A percentile compares a stretch with the other conserved stretches of the same genome.
phyloP scores from a whole-genome alignment of 768 basidiomycete species.

The Kwoniella heveanensis region DNA sequence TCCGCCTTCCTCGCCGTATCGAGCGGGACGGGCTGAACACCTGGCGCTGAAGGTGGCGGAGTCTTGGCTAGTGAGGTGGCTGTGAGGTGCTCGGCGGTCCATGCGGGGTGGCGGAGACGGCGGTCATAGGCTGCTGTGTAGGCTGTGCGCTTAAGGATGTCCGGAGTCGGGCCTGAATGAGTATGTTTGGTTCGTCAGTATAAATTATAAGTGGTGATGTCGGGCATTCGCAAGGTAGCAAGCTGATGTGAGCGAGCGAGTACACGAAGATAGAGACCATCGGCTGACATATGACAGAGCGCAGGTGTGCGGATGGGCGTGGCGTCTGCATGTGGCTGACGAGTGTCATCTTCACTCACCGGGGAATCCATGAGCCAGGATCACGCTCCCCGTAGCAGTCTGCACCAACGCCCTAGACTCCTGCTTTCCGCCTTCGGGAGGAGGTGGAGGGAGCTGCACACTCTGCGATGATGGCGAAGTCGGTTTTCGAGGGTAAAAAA shows the following conservation, averaged over 20 bases:
- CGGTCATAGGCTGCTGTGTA: conserved; percentile 91
- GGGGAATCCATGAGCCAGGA: conserved; percentile 66
- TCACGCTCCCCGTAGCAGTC: conserved; percentile 41
- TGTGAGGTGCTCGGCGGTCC: conserved; percentile 96
- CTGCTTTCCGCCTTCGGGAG: conserved; percentile 60
- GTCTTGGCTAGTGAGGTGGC: conserved; percentile 69
- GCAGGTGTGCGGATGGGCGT: too few species aligned
- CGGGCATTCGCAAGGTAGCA: too few species aligned
- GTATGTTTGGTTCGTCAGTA: neutral
- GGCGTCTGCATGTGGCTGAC: too few species aligned
- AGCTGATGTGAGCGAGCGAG: neutral
- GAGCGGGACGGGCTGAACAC: conserved; percentile 53
- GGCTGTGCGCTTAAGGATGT: conserved; percentile 74
- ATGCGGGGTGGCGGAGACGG: conserved; percentile 83
- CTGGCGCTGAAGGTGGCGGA: conserved; percentile 34
- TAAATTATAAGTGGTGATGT: too few species aligned
- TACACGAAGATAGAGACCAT: too few species aligned
- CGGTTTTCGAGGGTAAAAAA: conserved; percentile 38
- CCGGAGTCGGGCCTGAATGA: conserved; percentile 75
- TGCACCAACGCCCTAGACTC: conserved; percentile 58
- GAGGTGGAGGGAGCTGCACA: conserved; percentile 57
- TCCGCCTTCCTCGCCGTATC: conserved; percentile 41
- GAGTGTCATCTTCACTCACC: conserved; percentile 64
- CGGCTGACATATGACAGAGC: too few species aligned
- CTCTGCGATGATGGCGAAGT: conserved; percentile 17